Conservation (phyloP, 148 eudicot species). For the Rhododendron ovatum region DNA sequence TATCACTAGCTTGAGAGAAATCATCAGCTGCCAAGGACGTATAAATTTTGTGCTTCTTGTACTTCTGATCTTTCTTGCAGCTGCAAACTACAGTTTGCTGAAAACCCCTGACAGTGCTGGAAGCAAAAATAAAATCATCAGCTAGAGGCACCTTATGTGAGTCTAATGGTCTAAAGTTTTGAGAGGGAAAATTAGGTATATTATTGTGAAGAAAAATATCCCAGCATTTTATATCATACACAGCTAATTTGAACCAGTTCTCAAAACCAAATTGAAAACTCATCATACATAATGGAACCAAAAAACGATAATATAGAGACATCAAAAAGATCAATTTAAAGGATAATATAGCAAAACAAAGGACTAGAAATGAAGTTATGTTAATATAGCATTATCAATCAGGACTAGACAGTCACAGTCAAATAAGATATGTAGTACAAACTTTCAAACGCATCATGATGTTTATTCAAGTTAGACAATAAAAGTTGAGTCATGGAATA, state of each 20-base stretch:
- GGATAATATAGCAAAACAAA: neutral
- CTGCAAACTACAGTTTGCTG: conserved; percentile 35
- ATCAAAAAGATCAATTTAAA: neutral
- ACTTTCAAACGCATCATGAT: neutral
- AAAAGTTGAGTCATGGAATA: neutral
- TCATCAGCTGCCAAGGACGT: conserved; percentile 36
- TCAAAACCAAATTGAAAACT: neutral
- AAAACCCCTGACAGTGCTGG: conserved; percentile 41
- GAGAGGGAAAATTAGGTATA: neutral
- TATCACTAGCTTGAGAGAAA: conserved; percentile 33
- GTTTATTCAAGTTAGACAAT: neutral
- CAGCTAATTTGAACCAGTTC: neutral
- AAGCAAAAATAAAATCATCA: neutral
- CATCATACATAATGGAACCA: neutral
- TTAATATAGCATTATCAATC: neutral
- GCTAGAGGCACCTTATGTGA: neutral
- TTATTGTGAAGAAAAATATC: neutral
- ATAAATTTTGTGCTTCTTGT: conserved; percentile 32
- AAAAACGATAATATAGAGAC: neutral
- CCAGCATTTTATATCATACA: neutral
- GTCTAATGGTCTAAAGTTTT: neutral
- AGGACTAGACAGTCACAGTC: neutral
- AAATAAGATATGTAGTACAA: neutral
- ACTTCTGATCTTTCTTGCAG: conserved; percentile 38
- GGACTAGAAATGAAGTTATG: neutral